Evolutionary conservation across 192 early-diverging fungal genomes (phyloP).

Genomic region (Obelidium mucronatum): DNA sequence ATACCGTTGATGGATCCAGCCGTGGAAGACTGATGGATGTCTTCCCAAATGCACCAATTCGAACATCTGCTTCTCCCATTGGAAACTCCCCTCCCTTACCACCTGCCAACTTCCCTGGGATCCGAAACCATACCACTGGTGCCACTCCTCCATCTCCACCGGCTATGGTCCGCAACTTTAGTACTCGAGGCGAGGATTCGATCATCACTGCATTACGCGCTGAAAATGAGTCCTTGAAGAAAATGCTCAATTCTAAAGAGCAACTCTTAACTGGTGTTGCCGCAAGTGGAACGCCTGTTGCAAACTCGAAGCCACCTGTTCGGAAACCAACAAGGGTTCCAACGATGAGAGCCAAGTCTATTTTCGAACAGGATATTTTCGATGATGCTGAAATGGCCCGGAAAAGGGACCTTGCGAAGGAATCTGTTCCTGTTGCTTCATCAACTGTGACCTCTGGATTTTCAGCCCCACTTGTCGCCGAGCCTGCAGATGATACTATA

Average conservation of each 20-base stretch:
- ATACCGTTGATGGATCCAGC: not conserved
- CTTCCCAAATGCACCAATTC: not conserved
- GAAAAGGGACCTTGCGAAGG: conserved; percentile 60
- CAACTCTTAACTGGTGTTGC: not conserved
- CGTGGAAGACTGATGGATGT: not conserved
- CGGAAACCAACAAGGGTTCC: not conserved
- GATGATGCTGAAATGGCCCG: conserved; percentile 47
- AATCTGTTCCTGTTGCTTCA: no score
- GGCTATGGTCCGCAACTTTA: no score
- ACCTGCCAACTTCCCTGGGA: not conserved
- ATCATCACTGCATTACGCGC: conserved; percentile 8
- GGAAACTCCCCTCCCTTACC: not conserved
- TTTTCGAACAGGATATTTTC: conserved; percentile 30
- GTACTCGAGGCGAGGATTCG: not conserved
- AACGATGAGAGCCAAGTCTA: conserved; percentile 23
- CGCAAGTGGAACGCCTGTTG: not conserved
- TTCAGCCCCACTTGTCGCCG: no score
- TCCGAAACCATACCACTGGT: no score
- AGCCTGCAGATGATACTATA: no score
- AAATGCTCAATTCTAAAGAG: not conserved
- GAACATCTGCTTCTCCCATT: not conserved
- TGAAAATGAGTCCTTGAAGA: conserved; percentile 30
- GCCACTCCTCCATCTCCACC: not conserved
- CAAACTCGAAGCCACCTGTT: not conserved
- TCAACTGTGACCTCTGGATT: no score